phyloP scores from a whole-genome alignment of 306 rosid genomes.

The Alnus rubra region DNA sequence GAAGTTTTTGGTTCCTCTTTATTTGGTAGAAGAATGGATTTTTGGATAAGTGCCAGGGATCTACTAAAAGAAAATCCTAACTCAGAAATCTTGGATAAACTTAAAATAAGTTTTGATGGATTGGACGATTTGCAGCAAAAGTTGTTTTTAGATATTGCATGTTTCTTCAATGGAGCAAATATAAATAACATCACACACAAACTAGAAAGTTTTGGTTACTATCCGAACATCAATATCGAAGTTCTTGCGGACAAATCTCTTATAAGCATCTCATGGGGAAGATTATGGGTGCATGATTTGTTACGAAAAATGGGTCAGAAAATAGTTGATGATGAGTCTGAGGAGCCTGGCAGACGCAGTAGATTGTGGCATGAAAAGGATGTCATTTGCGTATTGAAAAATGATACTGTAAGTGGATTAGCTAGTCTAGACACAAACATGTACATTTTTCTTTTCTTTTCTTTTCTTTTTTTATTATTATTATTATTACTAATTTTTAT shows the following conservation, averaged over 20 bases:
- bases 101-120: slow-evolving; percentile 29
- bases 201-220: slow-evolving; percentile 14
- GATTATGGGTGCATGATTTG: slow-evolving; percentile 25
- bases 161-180: slow-evolving; percentile 26
- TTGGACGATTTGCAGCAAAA: slow-evolving; percentile 14
- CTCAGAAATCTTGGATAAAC: neutral
- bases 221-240: slow-evolving; percentile 5
- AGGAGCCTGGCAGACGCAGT: slow-evolving; percentile 2
- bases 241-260: slow-evolving; percentile 25
- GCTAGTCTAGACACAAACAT: no score
- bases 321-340: slow-evolving; percentile 9
- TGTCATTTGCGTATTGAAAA: slow-evolving; percentile 8
- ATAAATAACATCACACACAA: slow-evolving; percentile 12
- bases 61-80: slow-evolving; percentile 1
- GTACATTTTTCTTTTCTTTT: no score
- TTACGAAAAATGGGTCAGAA: slow-evolving; percentile 26
- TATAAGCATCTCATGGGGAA: neutral
- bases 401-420: slow-evolving; percentile 4
- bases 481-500: no score
- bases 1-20: no score
- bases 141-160: slow-evolving; percentile 28
- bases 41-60: slow-evolving; percentile 19
- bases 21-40: neutral
- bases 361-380: slow-evolving; percentile 19
- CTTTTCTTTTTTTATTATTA: no score